Base-by-base conservation (phyloP, 495 filamentous ascomycete genomes). In the Lophium mytilinum region DNA sequence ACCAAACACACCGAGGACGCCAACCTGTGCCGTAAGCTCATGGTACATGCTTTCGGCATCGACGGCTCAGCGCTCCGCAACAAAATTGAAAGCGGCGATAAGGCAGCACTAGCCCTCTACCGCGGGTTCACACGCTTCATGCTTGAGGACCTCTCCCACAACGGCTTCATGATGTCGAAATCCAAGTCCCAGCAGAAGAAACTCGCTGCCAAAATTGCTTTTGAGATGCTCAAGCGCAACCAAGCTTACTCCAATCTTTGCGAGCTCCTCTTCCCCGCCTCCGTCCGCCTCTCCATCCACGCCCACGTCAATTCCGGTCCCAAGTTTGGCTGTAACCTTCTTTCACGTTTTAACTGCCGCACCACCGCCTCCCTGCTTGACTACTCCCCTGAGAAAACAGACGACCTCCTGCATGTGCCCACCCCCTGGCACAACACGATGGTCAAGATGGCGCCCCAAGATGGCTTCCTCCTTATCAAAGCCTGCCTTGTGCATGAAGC, bases 401-500 rank as follows among this genome's bases (percentile, higher is more conserved):
- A 50, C 7, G 73, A 74, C 40, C 55, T 70, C 11, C 66, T 75
- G 0, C 72, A 76, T 40, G 70, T 75, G 12, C 72, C 74, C 0
- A 75, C 72, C 0, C 72, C 74, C 9, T 76, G 74, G 73, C 73
- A 76, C 47, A 75, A 74, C 53, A 66, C 56, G 14, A 63, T 76
- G 9, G 65, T 68, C 10, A 62, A 68, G 21, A 43, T 76, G 9
- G 61, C 55, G 3, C 70, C 69, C 1, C 62, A 60, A 34, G 36
- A 65, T 6, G 24, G 24, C 24, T 30, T 30, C 24, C 24, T 30
- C 24, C 24, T 30, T 6, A 30, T 30, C 24, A 30, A 30, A 30
- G 24, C 24, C 24, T 30, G 24, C 24, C 24, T 30, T 6, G 24
- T 30, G 24, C 0, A 41, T 60, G 10, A 37, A 64, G 15, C 69